These are phyloP conservation scores for Salix udensis DNA, from an alignment of 345 rosid species.

Conservation along the genomic window DNA sequence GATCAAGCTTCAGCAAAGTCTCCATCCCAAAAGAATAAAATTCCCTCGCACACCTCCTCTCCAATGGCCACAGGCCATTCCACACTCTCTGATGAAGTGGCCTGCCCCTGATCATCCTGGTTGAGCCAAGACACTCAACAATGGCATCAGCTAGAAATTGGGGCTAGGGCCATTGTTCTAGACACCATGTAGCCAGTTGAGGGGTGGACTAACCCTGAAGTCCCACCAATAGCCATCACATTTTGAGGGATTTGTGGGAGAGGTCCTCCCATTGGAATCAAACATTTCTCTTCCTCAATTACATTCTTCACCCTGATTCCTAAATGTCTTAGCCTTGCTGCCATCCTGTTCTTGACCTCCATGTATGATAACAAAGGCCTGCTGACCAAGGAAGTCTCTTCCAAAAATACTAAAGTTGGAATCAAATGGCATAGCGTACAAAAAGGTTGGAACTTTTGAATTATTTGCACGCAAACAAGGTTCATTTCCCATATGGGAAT, in stretches of 20 bases:
- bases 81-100: constrained; percentile 48
- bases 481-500: constrained; percentile 60
- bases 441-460: constrained; percentile 42
- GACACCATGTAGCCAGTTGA: constrained; percentile 70
- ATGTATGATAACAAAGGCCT: constrained; percentile 49
- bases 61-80: constrained; percentile 57
- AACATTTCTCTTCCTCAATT: constrained; percentile 59
- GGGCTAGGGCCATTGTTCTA: constrained; percentile 46
- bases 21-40: constrained; percentile 65
- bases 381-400: constrained; percentile 62
- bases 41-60: constrained; percentile 40
- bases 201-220: constrained; percentile 64
- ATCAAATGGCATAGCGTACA: constrained; percentile 66
- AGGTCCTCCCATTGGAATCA: constrained; percentile 81
- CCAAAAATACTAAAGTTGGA: constrained; percentile 48
- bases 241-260: constrained; percentile 58
- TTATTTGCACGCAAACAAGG: constrained; percentile 46
- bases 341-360: constrained; percentile 63
- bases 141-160: constrained; percentile 42
- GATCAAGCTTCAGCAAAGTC: constrained; percentile 55
- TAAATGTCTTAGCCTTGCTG: constrained; percentile 56
- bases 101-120: constrained; percentile 62
- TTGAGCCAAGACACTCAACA: constrained; percentile 60
- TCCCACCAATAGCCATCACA: constrained; percentile 64
- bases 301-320: constrained; percentile 55